Percentiles rank a stretch among this genome's conserved stretches.
These are phyloP conservation scores for Xylona heveae DNA, from an alignment of 495 filamentous ascomycete genomes.

Conservation along the genomic window DNA sequence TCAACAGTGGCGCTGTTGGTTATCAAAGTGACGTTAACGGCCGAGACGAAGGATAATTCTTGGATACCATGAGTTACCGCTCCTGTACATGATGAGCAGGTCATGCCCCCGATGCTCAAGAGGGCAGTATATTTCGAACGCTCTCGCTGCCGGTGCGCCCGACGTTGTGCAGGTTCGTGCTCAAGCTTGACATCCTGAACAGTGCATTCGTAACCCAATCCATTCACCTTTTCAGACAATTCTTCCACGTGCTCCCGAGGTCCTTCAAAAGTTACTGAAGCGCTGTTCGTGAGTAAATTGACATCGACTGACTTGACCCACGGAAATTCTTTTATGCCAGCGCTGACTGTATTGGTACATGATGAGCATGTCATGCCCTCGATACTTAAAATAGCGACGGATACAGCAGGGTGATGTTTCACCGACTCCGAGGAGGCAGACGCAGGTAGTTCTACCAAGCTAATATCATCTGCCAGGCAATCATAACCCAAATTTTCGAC, in stretches of 20 bases:
- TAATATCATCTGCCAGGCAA: slow-evolving; percentile 25
- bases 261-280: slow-evolving; percentile 36
- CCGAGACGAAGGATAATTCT: slow-evolving; percentile 26
- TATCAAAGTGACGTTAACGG: slow-evolving; percentile 33
- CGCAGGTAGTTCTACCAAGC: too few species aligned
- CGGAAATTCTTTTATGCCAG: slow-evolving; percentile 34
- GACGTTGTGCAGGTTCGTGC: too few species aligned
- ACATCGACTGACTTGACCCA: slow-evolving; percentile 45
- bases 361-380: slow-evolving; percentile 71
- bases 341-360: slow-evolving; percentile 44
- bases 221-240: not conserved
- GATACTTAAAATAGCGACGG: slow-evolving; percentile 41
- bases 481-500: slow-evolving; percentile 37
- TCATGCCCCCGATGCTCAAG: slow-evolving; percentile 45
- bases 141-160: too few species aligned
- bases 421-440: too few species aligned
- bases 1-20: slow-evolving; percentile 32
- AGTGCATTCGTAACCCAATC: slow-evolving; percentile 1
- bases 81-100: slow-evolving; percentile 38
- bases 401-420: too few species aligned
- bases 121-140: slow-evolving; percentile 25
- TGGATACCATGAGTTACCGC: slow-evolving; percentile 28
- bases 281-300: slow-evolving; percentile 55
- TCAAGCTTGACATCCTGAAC: not conserved
- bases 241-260: slow-evolving; percentile 3